phyloP scores from a whole-genome alignment of 306 rosid species.

The Acacia acuminata region DNA sequence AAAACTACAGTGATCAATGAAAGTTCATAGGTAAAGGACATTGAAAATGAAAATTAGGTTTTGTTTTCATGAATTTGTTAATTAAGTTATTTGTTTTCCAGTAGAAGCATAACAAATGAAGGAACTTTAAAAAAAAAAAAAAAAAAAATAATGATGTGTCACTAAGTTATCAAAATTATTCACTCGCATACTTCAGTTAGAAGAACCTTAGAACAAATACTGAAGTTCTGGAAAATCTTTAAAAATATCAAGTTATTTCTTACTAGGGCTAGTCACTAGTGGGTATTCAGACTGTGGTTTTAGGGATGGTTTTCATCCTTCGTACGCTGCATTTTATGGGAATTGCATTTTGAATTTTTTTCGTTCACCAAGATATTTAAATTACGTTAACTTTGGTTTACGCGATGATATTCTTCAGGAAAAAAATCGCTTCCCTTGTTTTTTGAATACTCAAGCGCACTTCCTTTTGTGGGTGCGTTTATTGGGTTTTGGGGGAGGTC shows the following conservation, averaged over 20 bases:
- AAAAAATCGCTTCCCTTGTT: constrained; percentile 7
- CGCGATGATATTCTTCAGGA: background rate
- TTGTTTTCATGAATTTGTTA: background rate
- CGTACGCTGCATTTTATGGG: constrained; percentile 1
- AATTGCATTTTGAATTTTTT: constrained; percentile 21
- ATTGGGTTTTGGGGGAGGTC: background rate
- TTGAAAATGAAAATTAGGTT: background rate
- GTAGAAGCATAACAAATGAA: background rate
- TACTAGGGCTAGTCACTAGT: background rate
- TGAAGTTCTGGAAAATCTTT: background rate
- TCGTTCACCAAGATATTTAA: background rate
- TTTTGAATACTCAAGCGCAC: background rate
- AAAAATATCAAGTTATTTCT: background rate
- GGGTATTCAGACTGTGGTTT: background rate
- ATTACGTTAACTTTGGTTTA: background rate
- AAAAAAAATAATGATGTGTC: background rate
- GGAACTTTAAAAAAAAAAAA: background rate
- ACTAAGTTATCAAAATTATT: background rate
- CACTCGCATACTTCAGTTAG: background rate
- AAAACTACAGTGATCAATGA: constrained; percentile 22
- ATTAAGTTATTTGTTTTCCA: background rate
- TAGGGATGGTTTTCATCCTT: background rate
- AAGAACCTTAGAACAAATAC: background rate
- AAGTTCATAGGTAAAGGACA: constrained; percentile 21
- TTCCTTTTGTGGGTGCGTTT: background rate